These are phyloP conservation scores for Floccularia luteovirens DNA, from an alignment of 768 basidiomycete species.

Conservation along the genomic window DNA sequence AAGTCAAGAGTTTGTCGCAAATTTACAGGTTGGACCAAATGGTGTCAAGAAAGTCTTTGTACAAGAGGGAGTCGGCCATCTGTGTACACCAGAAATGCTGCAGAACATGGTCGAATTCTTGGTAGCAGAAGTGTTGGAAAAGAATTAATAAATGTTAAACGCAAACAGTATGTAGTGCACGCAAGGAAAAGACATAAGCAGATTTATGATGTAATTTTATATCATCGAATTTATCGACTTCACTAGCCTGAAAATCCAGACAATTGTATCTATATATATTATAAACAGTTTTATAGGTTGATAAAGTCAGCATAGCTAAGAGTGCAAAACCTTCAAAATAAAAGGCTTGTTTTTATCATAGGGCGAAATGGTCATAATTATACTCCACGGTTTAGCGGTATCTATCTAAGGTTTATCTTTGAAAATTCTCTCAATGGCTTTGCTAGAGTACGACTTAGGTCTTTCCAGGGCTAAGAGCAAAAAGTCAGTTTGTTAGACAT, in stretches of 20 bases:
- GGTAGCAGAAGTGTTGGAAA: slow-evolving; percentile 10
- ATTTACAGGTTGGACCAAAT: slow-evolving; percentile 38
- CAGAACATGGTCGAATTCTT: slow-evolving; percentile 31
- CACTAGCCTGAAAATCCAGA: too few relatives aligned
- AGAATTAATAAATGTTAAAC: slow-evolving; percentile 5
- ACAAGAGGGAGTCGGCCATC: slow-evolving; percentile 52
- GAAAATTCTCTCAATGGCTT: slow-evolving; percentile 76
- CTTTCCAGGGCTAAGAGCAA: slow-evolving; percentile 63
- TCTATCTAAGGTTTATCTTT: slow-evolving; percentile 36
- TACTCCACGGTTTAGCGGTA: too few relatives aligned
- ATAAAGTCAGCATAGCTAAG: too few relatives aligned
- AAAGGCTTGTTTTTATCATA: too few relatives aligned
- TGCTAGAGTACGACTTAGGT: slow-evolving; percentile 86
- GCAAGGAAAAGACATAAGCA: too few relatives aligned
- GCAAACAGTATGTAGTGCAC: too few relatives aligned
- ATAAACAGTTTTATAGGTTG: too few relatives aligned
- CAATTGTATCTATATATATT: too few relatives aligned
- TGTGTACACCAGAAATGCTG: slow-evolving; percentile 55
- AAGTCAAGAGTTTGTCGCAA: slow-evolving; percentile 47
- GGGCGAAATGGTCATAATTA: too few relatives aligned
- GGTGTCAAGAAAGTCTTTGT: slow-evolving; percentile 54
- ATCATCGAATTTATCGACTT: too few relatives aligned
- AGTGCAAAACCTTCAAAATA: too few relatives aligned
- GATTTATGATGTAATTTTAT: too few relatives aligned
- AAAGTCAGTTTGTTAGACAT: neutral